Base-by-base conservation (phyloP, 139 green algal species). In the Tetratostichococcus sp. region DNA sequence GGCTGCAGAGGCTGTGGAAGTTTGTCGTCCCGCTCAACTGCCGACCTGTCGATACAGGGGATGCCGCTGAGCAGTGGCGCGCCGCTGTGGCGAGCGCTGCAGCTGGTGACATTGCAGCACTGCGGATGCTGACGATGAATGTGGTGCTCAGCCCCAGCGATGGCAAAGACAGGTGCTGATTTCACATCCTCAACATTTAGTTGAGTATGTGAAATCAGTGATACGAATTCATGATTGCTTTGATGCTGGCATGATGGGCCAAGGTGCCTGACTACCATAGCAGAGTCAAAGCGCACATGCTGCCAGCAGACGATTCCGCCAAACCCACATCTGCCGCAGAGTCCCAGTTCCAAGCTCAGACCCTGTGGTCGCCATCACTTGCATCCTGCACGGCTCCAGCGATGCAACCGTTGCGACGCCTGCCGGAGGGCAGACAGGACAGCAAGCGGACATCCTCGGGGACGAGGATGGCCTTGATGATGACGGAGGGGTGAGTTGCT, bases 291-390 rank as follows among this genome's bases (percentile, higher is more conserved):
- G n/a, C n/a, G n/a, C n/a, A n/a, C n/a, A n/a, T n/a, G n/a, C n/a
- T n/a, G n/a, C n/a, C n/a, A n/a, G n/a, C n/a, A n/a, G n/a, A n/a
- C n/a, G n/a, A n/a, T n/a, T n/a, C n/a, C n/a, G n/a, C n/a, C n/a
- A n/a, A n/a, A n/a, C n/a, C n/a, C n/a, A n/a, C 39, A 22, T 8
- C 8, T 50, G 39, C 39, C 39, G 69, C 77, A 86, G 83, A 71
- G 72, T 83, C 35, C 69, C 80, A 28, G 77, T 84, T 30, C 28
- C 80, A 22, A 6, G 25, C 4, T 68, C 85, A 4, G 90, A 95
- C 34, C 86, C 90, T 1, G 77, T 95, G 0, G 70, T 92, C 1
- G 79, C 79, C 65, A 85, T 95, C 16, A 35, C 80, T 2, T 94
- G 86, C 76, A 76, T 75, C 21, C 28, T 84, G 30, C 66, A 67